Conservation (phyloP, 2,329 filamentous ascomycete species). For the Stylonectria norvegica region DNA sequence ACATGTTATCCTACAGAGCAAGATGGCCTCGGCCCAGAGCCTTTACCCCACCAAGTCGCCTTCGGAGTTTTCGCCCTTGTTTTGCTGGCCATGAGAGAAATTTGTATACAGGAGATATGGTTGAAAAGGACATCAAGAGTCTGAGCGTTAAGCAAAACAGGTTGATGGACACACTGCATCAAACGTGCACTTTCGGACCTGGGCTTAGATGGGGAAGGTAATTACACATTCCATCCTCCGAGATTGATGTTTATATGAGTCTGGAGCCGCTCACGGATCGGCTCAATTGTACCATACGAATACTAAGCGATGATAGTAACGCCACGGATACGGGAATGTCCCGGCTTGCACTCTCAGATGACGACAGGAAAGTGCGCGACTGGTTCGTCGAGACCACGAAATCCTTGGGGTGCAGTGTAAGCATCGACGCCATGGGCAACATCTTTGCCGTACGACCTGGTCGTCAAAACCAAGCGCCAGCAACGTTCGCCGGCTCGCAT, state of each 20-base stretch:
- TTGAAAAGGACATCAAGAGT: conserved; percentile 12
- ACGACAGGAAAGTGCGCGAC: conserved; percentile 70
- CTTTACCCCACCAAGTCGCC: too few species aligned
- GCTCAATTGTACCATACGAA: too few species aligned
- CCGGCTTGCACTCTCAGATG: conserved; percentile 69
- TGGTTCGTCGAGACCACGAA: conserved; percentile 70
- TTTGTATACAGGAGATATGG: conserved; percentile 23
- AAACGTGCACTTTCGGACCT: conserved; percentile 20
- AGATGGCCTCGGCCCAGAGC: background rate
- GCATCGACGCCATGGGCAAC: conserved; percentile 76
- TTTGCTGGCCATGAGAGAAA: conserved; percentile 3
- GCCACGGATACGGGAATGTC: conserved; percentile 70
- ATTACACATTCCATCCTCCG: background rate
- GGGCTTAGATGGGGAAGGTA: conserved; percentile 23
- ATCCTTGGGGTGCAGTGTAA: conserved; percentile 63
- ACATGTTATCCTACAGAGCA: too few species aligned
- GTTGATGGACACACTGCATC: conserved; percentile 23
- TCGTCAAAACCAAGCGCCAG: conserved; percentile 52
- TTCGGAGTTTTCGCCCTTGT: background rate
- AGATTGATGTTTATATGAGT: background rate
- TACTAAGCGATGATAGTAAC: conserved; percentile 11
- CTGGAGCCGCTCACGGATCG: background rate
- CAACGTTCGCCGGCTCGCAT: conserved; percentile 66
- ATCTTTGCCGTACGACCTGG: conserved; percentile 70
- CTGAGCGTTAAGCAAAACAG: conserved; percentile 18